Base-by-base conservation (phyloP, 768 basidiomycete species). In the Auricularia auricula-judae region DNA sequence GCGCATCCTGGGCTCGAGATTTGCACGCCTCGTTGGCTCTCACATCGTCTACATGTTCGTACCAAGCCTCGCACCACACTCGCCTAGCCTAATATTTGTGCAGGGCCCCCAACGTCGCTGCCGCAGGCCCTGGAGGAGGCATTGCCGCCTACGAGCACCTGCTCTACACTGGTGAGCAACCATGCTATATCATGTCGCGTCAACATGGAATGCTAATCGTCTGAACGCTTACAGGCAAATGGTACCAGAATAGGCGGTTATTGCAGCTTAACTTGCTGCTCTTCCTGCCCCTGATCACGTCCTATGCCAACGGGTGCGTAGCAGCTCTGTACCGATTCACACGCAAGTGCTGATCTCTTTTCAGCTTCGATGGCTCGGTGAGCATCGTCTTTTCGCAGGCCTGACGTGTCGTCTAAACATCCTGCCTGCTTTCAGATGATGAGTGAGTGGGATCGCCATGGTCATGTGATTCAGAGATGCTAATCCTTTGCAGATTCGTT, bases 361-460 rank as follows among this genome's bases (percentile, higher is more conserved):
- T 4, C 47, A 51, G 69, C 36, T 71, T 68, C 68, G 71, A 71
- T 62, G 69, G 69, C n/a, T 67, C 66, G 21, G 67, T 70, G 69
- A 68, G 67, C 66, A 68, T 18, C 11, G 18, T 29, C 29, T 2
- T 18, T 54, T 18, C 53, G n/a, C 12, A 14, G 29, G 10, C 18
- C 8, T 10, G 5, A 7, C 53, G 53, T 89, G 85, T 71, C 88
- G 89, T 70, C 86, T 86, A 66, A 85, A 83, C 72, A 84, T 89
- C 83, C 87, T 89, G 87, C 89, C 10, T n/a, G 14, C 10, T 39
- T 11, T n/a, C 33, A 54, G 53, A 54, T 54, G 53, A 54, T 54
- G 53, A 54, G 53, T 54, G 53, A 54, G 53, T 54, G 53, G 8
- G 10, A 14, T 42, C 12, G 39, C 8, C 39, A 14, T 42, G 8